A percentile compares a stretch with the other conserved stretches of the same genome.
phyloP scores from a whole-genome alignment of 139 green algal species.

The Asterochloris sp. region DNA sequence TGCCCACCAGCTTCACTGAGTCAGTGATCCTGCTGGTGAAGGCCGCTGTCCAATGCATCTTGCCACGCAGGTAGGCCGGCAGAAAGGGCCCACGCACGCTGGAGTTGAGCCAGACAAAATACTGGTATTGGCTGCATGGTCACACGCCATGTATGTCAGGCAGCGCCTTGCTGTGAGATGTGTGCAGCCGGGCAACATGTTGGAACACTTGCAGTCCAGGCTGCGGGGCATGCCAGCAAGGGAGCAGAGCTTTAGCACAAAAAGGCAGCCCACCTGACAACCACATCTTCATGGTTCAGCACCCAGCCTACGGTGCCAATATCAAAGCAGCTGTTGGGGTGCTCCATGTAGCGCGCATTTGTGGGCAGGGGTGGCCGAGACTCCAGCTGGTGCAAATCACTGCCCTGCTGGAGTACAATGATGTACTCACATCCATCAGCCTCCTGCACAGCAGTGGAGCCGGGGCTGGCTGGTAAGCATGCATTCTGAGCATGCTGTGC shows the following conservation, averaged over 20 bases:
- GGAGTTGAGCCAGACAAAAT: conserved; percentile 53
- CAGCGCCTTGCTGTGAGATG: too few relatives aligned
- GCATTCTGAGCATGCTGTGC: too few relatives aligned
- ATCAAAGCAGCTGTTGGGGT: conserved; percentile 8
- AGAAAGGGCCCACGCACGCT: conserved; percentile 45
- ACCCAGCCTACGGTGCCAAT: conserved; percentile 19
- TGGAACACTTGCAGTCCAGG: too few relatives aligned
- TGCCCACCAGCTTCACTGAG: conserved; percentile 36
- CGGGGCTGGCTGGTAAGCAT: too few relatives aligned
- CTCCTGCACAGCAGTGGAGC: background rate
- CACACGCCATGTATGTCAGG: background rate
- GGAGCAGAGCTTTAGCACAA: background rate
- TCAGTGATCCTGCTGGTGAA: conserved; percentile 29
- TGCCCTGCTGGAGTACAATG: conserved; percentile 10
- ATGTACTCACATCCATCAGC: conserved; percentile 15
- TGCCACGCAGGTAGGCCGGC: conserved; percentile 32
- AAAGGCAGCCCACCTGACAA: background rate
- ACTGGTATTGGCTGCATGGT: conserved; percentile 14
- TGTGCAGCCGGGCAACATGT: too few relatives aligned
- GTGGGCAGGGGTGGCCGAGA: conserved; percentile 19
- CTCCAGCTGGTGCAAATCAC: background rate
- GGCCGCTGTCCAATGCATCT: conserved; percentile 37
- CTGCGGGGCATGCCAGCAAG: background rate
- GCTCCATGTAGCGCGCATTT: conserved; percentile 32
- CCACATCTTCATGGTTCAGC: background rate